Percentiles rank a stretch among this genome's conserved stretches.
phyloP scores from a whole-genome alignment of 331 rosid genomes.

The Pyrus hybrid region DNA sequence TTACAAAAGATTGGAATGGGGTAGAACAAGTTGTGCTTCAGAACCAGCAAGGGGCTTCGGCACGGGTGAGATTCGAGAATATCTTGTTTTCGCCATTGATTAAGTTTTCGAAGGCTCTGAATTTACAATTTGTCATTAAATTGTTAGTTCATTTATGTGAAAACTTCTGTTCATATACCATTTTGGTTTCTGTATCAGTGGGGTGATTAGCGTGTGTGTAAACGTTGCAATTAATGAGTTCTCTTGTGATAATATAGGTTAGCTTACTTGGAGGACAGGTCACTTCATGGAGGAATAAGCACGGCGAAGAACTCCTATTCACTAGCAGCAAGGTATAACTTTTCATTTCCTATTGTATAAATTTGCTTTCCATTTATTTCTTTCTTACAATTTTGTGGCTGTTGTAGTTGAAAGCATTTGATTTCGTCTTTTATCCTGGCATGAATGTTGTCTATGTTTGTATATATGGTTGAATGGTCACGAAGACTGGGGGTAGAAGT shows the following conservation, averaged over 20 bases:
- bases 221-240: constrained; percentile 6
- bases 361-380: neutral
- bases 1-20: constrained; percentile 73
- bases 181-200: constrained; percentile 3
- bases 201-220: neutral
- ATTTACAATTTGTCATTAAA: neutral
- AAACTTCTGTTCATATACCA: neutral
- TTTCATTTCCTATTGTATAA: neutral
- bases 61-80: constrained; percentile 47
- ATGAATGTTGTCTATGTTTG: neutral
- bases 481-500: neutral
- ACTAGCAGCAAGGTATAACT: constrained; percentile 70
- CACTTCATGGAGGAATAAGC: constrained; percentile 78
- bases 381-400: neutral
- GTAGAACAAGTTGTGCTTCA: constrained; percentile 63
- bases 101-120: too few relatives aligned
- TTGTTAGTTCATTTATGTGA: constrained; percentile 6
- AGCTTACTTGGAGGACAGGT: constrained; percentile 91
- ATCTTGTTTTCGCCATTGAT: neutral
- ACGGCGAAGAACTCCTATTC: constrained; percentile 86
- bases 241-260: constrained; percentile 47
- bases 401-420: neutral
- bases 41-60: constrained; percentile 68
- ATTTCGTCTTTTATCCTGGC: neutral
- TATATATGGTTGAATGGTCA: neutral